phyloP scores from a whole-genome alignment of 495 filamentous ascomycete genomes.

The Penicillium coprophilum region DNA sequence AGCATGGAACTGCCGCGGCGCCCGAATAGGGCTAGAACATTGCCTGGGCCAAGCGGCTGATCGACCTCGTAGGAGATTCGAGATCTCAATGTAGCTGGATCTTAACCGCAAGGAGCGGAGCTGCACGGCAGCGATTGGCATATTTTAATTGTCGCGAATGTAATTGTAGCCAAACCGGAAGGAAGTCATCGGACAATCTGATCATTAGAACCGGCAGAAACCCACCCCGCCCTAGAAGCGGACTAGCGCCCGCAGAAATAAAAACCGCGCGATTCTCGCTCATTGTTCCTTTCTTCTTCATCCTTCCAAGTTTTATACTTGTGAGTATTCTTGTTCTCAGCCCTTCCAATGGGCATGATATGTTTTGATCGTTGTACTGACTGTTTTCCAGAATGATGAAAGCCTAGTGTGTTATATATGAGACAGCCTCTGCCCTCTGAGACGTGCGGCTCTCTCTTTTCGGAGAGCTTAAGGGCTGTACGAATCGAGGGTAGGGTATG shows the following conservation, averaged over 20 bases:
- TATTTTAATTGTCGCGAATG: not conserved
- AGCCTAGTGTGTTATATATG: constrained; percentile 93
- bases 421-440: constrained; percentile 66
- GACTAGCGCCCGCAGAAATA: constrained; percentile 29
- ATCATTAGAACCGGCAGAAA: constrained; percentile 25
- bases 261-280: constrained; percentile 24
- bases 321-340: constrained; percentile 55
- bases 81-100: constrained; percentile 43
- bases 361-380: constrained; percentile 41
- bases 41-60: constrained; percentile 5
- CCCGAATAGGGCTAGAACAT: constrained; percentile 15
- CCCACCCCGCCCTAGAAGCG: constrained; percentile 25
- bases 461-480: constrained; percentile 86
- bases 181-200: constrained; percentile 15
- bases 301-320: constrained; percentile 98
- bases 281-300: constrained; percentile 62
- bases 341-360: not conserved
- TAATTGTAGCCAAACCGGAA: not conserved
- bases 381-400: constrained; percentile 84
- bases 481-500: constrained; percentile 64
- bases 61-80: constrained; percentile 34
- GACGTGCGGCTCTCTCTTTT: constrained; percentile 81
- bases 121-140: constrained; percentile 14
- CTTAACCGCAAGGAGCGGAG: constrained; percentile 30
- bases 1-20: constrained; percentile 30